Evolutionary conservation across 2,329 filamentous ascomycete genomes (phyloP).

Genomic region (Mycocentrospora acerina): DNA sequence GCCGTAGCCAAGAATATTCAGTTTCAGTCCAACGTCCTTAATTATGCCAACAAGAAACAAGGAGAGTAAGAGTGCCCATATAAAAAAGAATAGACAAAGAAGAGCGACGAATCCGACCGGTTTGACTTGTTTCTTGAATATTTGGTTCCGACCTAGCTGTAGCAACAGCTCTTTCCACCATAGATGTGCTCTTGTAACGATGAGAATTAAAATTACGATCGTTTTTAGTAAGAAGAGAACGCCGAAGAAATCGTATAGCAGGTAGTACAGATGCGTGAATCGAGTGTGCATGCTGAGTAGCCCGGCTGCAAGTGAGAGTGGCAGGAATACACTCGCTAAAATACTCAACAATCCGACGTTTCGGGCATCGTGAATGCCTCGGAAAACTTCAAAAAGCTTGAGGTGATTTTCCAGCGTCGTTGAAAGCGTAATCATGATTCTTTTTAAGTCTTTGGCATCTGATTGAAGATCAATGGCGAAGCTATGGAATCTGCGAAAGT

Average conservation of each 20-base stretch:
- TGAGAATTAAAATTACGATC: not conserved
- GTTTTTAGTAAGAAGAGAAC: conserved; percentile 5
- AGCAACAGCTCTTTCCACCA: too few relatives aligned
- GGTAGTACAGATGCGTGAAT: not conserved
- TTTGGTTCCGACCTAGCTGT: too few relatives aligned
- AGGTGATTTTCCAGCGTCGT: too few relatives aligned
- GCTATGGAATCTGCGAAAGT: too few relatives aligned
- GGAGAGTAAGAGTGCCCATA: conserved; percentile 1
- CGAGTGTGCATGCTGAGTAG: conserved; percentile 4
- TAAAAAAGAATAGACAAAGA: not conserved
- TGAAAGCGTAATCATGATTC: not conserved
- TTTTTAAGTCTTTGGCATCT: too few relatives aligned
- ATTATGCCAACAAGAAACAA: conserved; percentile 10
- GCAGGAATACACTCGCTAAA: conserved; percentile 3
- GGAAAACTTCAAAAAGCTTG: not conserved
- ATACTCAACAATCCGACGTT: not conserved
- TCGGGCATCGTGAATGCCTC: not conserved
- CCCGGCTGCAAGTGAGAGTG: conserved; percentile 2
- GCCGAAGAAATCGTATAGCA: conserved; percentile 9
- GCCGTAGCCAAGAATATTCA: conserved; percentile 7
- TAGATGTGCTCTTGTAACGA: not conserved
- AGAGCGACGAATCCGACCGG: not conserved
- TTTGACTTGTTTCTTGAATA: not conserved
- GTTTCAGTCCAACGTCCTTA: conserved; percentile 3
- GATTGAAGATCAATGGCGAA: too few relatives aligned